These are phyloP conservation scores for Dipteronia dyeriana DNA, from an alignment of 345 rosid genomes.

Conservation along the genomic window DNA sequence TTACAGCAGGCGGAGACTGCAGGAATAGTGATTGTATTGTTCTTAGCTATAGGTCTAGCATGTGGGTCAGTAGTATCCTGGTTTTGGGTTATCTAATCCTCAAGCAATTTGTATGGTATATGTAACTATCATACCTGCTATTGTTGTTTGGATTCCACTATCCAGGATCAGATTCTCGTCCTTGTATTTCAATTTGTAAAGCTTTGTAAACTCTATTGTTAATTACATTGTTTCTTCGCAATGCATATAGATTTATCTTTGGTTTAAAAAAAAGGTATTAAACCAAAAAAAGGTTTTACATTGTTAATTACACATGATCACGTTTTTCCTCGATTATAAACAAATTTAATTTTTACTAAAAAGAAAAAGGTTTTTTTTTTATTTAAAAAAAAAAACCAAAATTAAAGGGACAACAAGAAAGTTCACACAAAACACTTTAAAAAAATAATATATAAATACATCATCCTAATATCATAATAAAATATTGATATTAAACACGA, in stretches of 20 bases:
- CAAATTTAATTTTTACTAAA: no score
- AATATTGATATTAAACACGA: no score
- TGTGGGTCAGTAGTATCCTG: constrained; percentile 68
- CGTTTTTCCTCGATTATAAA: no score
- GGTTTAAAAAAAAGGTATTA: no score
- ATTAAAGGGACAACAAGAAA: no score
- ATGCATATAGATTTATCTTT: background rate
- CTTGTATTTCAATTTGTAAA: background rate
- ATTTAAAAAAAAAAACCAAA: no score
- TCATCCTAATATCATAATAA: no score
- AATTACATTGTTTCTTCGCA: background rate
- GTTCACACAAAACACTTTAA: no score
- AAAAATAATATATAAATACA: no score
- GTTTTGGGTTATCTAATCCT: constrained; percentile 82
- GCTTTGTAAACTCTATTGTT: constrained; percentile 8
- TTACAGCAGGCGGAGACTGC: constrained; percentile 87
- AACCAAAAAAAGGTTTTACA: no score
- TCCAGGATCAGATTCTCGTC: background rate
- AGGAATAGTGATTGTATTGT: constrained; percentile 78
- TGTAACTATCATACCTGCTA: background rate
- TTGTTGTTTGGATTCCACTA: background rate
- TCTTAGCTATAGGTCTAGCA: constrained; percentile 77
- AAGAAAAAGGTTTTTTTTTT: no score
- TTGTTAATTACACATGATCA: no score
- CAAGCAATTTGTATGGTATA: background rate